A percentile compares a stretch with the other conserved stretches of the same genome.
These are phyloP conservation scores for Ogataea chonburiensis DNA, from an alignment of 805 yeast genomes.

Conservation along the genomic window DNA sequence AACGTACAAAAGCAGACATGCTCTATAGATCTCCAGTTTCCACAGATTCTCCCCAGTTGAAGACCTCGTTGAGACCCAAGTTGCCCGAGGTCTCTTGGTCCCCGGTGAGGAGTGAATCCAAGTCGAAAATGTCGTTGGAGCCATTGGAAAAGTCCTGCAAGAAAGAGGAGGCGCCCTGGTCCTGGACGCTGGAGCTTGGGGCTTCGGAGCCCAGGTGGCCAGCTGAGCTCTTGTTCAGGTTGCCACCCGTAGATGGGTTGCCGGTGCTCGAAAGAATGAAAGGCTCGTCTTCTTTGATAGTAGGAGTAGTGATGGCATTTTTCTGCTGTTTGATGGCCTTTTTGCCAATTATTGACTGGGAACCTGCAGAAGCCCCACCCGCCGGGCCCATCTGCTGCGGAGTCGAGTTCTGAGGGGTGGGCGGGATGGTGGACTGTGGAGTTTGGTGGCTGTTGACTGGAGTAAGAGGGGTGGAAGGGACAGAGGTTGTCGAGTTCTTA, in stretches of 20 bases:
- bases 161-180: slow-evolving; percentile 21
- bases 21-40: slow-evolving; percentile 36
- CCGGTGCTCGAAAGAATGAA: slow-evolving; percentile 11
- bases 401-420: slow-evolving; percentile 24
- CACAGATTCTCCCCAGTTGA: slow-evolving; percentile 44
- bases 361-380: slow-evolving; percentile 4
- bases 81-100: slow-evolving; percentile 36
- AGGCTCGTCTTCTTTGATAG: slow-evolving; percentile 31
- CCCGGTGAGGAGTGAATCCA: slow-evolving; percentile 43
- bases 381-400: slow-evolving; percentile 21
- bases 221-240: slow-evolving; percentile 4
- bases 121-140: slow-evolving; percentile 41
- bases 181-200: slow-evolving; percentile 18
- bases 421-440: slow-evolving; percentile 26
- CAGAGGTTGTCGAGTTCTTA: slow-evolving; percentile 28
- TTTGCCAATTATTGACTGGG: slow-evolving; percentile 16
- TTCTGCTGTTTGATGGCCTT: slow-evolving; percentile 24
- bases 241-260: no score
- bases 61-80: slow-evolving; percentile 35
- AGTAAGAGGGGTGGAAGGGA: slow-evolving; percentile 36
- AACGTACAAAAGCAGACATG: slow-evolving; percentile 6
- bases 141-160: slow-evolving; percentile 35
- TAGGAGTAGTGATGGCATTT: slow-evolving; percentile 27
- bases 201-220: slow-evolving; percentile 17
- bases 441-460: slow-evolving; percentile 32